Evolutionary conservation across 306 rosid species (phyloP).

Genomic region (Rosa chinensis): DNA sequence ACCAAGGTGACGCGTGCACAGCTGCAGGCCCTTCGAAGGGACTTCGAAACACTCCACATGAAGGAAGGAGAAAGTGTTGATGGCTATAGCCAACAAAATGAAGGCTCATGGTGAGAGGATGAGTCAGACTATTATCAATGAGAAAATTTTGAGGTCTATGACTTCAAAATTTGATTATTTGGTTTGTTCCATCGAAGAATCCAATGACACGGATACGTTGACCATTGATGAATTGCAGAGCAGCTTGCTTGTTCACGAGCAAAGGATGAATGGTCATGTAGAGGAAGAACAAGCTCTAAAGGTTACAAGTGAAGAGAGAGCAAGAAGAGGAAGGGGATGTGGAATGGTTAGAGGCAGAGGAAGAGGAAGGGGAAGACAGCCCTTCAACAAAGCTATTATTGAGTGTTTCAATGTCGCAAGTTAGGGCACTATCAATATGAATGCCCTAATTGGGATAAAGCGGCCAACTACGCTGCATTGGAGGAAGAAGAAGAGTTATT

Average conservation of each 20-base stretch:
- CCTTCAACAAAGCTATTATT: too few relatives aligned
- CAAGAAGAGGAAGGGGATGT: background rate
- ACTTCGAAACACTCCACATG: background rate
- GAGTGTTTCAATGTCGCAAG: too few relatives aligned
- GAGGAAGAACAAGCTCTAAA: background rate
- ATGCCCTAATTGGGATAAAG: too few relatives aligned
- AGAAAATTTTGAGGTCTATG: background rate
- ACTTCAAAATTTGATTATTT: background rate
- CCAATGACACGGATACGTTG: background rate
- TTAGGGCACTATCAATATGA: too few relatives aligned
- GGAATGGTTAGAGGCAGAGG: background rate
- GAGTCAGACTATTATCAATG: background rate
- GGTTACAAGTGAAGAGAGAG: background rate
- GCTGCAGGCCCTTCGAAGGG: background rate
- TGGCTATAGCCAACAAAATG: background rate
- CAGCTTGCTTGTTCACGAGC: background rate
- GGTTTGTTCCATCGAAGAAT: background rate
- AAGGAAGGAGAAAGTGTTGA: background rate
- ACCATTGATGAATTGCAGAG: slow-evolving; percentile 1
- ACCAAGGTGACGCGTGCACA: background rate
- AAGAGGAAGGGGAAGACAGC: background rate
- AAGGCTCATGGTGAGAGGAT: background rate
- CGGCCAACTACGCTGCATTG: too few relatives aligned
- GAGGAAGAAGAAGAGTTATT: too few relatives aligned
- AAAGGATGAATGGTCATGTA: background rate